Base-by-base conservation (phyloP, 352 stramenopile species). In the Phytophthora ramorum region DNA sequence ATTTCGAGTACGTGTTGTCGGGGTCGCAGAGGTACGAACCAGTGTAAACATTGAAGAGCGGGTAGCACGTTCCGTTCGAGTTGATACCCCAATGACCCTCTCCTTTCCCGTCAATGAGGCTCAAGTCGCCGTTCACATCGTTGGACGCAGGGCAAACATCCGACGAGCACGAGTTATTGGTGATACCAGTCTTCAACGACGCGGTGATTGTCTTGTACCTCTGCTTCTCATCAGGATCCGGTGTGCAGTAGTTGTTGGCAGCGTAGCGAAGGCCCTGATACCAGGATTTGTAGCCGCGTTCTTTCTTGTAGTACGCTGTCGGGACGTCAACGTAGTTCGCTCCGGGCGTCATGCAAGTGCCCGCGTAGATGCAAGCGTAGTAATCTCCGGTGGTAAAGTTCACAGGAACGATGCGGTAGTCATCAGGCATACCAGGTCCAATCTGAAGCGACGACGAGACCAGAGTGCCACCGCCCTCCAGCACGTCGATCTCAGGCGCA, bases 401-500 rank as follows among this genome's bases (percentile, higher is more conserved):
- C 71, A 85, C 38, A 35, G 37, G 19, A 78, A 88, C 83, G 7
- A 79, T 26, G 1, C 80, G 79, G 20, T 85, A 88, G 19, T 90
- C 68, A 6, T 57, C 52, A 1, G 85, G 85, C 73, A 90, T 90
- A 1, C 85, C 89, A 0, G 86, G 86, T 0, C 64, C 75, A 50
- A 98, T 79, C 69, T 98, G 94, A 5, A 97, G 76, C 43, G 92
- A 97, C 40, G 90, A 91, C 22, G 91, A 98, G 63, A 97, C 91
- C 7, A 85, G 73, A 14, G 66, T 71, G 9, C 89, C 78, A n/a
- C 73, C 71, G 69, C 90, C 85, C 96, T 97, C 95, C 7, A 98
- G 73, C 14, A 99, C 80, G 67, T 99, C 94, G 69, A 99, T 98
- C 63, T 98, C 95, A 0, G 95, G 95, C 22, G 93, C 88, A 28